Conservation (phyloP, 169 alveolate genomes). For the Theileria annulata region DNA sequence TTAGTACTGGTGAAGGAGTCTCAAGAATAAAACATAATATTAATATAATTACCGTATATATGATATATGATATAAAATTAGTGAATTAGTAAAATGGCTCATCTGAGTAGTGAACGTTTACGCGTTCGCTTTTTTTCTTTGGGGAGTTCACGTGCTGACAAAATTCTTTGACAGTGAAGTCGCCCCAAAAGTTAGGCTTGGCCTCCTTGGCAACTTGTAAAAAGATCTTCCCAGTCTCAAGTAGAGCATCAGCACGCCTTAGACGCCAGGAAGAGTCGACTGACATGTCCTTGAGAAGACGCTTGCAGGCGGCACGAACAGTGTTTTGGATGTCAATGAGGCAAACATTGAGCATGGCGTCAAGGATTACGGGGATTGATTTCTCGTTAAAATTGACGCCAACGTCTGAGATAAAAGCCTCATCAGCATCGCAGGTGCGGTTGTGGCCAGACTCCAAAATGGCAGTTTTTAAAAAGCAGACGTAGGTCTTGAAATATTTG, state of each 20-base stretch:
- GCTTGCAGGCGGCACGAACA: slow-evolving; percentile 82
- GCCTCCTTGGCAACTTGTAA: slow-evolving; percentile 73
- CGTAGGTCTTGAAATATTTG: slow-evolving; percentile 75
- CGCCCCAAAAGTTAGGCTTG: slow-evolving; percentile 15
- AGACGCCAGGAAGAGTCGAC: slow-evolving; percentile 80
- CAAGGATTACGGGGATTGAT: slow-evolving; percentile 82
- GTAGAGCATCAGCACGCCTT: slow-evolving; percentile 85
- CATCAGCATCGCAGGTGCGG: slow-evolving; percentile 63
- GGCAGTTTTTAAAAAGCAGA: slow-evolving; percentile 79
- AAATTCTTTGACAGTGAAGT: neutral
- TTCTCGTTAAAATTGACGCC: slow-evolving; percentile 80
- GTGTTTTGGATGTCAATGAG: slow-evolving; percentile 86
- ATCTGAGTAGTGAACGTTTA: slow-evolving; percentile 27
- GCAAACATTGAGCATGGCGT: slow-evolving; percentile 85
- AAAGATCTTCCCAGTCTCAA: slow-evolving; percentile 80
- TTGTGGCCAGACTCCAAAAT: slow-evolving; percentile 69
- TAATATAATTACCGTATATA: neutral
- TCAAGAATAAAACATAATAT: neutral
- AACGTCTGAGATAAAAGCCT: slow-evolving; percentile 63
- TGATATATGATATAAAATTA: neutral
- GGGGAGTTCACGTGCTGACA: neutral
- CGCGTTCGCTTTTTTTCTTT: neutral
- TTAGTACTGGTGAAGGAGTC: neutral
- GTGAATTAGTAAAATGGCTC: slow-evolving; percentile 21
- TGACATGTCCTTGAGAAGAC: slow-evolving; percentile 85